phyloP scores from a whole-genome alignment of 305 asterid species.

The Fraxinus ornus region DNA sequence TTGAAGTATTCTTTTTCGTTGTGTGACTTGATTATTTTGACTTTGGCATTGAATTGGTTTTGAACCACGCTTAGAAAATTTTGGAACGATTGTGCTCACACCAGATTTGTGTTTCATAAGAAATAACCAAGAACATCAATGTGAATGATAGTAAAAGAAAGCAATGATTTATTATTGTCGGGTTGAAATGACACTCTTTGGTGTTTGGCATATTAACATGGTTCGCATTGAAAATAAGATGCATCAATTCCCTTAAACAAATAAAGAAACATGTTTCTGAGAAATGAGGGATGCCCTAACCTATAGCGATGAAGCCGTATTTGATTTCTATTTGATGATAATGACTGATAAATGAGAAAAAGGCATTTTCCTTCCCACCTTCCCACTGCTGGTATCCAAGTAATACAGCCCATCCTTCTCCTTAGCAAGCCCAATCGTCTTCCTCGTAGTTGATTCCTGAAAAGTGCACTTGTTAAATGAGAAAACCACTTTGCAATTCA shows the following conservation, averaged over 20 bases:
- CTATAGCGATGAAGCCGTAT: background rate
- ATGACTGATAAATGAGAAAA: background rate
- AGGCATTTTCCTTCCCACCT: background rate
- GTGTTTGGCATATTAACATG: background rate
- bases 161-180: background rate
- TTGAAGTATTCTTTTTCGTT: background rate
- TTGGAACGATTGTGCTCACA: background rate
- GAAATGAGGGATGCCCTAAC: background rate
- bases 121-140: background rate
- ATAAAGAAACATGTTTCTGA: background rate
- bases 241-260: background rate
- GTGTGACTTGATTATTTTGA: background rate
- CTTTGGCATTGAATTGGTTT: background rate
- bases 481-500: background rate
- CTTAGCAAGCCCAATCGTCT: background rate
- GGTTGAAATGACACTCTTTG: background rate
- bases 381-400: background rate
- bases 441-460: background rate
- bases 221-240: background rate
- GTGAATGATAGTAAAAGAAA: background rate
- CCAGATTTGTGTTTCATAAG: background rate
- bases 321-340: background rate
- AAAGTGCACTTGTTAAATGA: background rate
- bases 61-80: background rate
- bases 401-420: background rate